A percentile compares a stretch with the other conserved stretches of the same genome.
Evolutionary conservation across 2,329 filamentous ascomycete genomes (phyloP).

Genomic region (Rhynchosporium agropyri): DNA sequence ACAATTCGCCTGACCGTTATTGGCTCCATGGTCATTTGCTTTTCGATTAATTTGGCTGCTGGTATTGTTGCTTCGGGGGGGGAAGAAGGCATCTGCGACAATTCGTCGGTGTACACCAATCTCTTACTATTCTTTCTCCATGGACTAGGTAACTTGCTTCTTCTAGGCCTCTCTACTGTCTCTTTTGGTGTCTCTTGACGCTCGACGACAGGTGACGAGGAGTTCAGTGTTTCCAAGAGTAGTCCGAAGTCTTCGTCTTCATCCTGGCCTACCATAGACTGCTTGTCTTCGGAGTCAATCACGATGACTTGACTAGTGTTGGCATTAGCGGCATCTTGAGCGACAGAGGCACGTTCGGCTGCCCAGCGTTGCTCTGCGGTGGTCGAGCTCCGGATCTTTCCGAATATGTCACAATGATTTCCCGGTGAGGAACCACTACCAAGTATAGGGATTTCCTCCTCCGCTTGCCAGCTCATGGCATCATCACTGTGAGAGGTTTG

Average conservation of each 20-base stretch:
- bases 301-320: conserved; percentile 33
- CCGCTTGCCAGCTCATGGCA: conserved; percentile 40
- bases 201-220: conserved; percentile 36
- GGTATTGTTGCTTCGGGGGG: conserved; percentile 13
- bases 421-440: conserved; percentile 13
- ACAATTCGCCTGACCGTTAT: conserved; percentile 26
- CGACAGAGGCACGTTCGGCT: conserved; percentile 36
- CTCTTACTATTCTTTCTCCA: conserved; percentile 41
- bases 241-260: conserved; percentile 41
- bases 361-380: conserved; percentile 31
- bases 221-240: conserved; percentile 41
- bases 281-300: conserved; percentile 35
- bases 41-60: conserved; percentile 15
- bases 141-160: conserved; percentile 41
- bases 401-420: conserved; percentile 18
- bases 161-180: conserved; percentile 34
- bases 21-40: conserved; percentile 20
- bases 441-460: conserved; percentile 28
- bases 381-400: background rate
- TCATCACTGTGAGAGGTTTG: conserved; percentile 31
- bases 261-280: conserved; percentile 20
- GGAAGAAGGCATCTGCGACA: conserved; percentile 33
- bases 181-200: conserved; percentile 26
- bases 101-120: conserved; percentile 40
- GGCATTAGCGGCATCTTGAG: conserved; percentile 32